Conservation (phyloP, 345 rosid genomes). For the Cardiospermum halicacabum region DNA sequence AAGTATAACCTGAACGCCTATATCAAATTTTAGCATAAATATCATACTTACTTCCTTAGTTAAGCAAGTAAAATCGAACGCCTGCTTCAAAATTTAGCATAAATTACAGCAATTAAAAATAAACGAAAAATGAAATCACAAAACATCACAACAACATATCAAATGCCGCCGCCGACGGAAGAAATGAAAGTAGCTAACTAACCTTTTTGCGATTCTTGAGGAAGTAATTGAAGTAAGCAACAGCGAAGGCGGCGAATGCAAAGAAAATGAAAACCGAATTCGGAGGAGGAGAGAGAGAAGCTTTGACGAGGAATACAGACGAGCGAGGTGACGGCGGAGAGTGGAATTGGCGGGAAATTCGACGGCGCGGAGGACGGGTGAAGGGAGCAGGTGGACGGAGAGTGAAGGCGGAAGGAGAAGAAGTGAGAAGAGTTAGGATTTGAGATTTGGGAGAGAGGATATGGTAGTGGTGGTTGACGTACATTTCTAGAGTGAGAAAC, state of each 20-base stretch:
- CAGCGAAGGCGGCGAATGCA: constrained; percentile 54
- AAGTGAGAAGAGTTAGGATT: constrained; percentile 28
- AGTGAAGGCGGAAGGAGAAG: constrained; percentile 26
- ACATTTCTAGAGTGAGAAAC: constrained; percentile 12
- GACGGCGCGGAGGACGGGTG: constrained; percentile 25
- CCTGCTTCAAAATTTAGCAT: not conserved
- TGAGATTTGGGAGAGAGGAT: constrained; percentile 39
- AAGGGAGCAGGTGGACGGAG: constrained; percentile 30
- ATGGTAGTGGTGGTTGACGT: constrained; percentile 49
- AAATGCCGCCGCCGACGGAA: not conserved
- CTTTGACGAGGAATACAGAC: constrained; percentile 33
- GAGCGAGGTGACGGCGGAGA: constrained; percentile 3
- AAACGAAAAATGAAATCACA: not conserved
- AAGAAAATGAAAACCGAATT: constrained; percentile 43
- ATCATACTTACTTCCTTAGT: not conserved
- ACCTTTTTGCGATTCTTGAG: constrained; percentile 31
- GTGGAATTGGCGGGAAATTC: constrained; percentile 45
- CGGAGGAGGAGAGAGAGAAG: constrained; percentile 45
- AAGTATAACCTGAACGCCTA: too few relatives aligned
- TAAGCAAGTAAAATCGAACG: not conserved
- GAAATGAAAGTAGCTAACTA: not conserved
- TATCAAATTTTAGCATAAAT: too few relatives aligned
- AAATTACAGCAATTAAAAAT: not conserved
- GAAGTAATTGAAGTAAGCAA: constrained; percentile 44
- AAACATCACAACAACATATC: too few relatives aligned